These are phyloP conservation scores for Musa itinerans DNA, from an alignment of 176 grass and related monocot genomes.

Conservation along the genomic window DNA sequence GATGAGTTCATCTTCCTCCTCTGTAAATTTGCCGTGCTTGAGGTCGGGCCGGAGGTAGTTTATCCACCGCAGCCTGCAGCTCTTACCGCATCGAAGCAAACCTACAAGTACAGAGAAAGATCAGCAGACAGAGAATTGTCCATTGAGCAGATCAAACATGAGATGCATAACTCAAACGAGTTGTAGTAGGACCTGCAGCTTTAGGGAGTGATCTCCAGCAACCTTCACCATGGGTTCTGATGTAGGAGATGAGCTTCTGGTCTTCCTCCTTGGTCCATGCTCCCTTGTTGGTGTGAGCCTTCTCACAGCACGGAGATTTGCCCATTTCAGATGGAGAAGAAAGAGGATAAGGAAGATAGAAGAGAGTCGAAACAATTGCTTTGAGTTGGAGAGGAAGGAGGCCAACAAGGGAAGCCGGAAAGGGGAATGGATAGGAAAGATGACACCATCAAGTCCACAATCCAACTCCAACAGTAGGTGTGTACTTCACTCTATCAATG, in stretches of 20 bases:
- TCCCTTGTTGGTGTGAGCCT: background rate
- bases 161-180: background rate
- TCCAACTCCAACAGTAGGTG: too few relatives aligned
- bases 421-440: too few relatives aligned
- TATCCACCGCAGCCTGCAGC: slow-evolving; percentile 95
- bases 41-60: slow-evolving; percentile 96
- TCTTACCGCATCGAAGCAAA: slow-evolving; percentile 74
- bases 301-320: background rate
- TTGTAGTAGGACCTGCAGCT: background rate
- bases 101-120: background rate
- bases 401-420: too few relatives aligned
- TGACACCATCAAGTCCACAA: too few relatives aligned
- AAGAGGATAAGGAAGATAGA: background rate
- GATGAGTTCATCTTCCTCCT: slow-evolving; percentile 94
- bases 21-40: slow-evolving; percentile 88
- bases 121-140: too few relatives aligned
- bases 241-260: background rate
- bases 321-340: background rate
- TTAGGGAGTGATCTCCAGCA: background rate
- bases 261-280: background rate
- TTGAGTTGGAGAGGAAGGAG: too few relatives aligned
- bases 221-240: background rate
- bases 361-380: too few relatives aligned
- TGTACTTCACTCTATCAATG: too few relatives aligned
- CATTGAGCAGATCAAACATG: background rate